Evolutionary conservation across 768 basidiomycete genomes (phyloP), one percentile per base, ranked within the genome.

Genomic region (Suillus placidus): DNA sequence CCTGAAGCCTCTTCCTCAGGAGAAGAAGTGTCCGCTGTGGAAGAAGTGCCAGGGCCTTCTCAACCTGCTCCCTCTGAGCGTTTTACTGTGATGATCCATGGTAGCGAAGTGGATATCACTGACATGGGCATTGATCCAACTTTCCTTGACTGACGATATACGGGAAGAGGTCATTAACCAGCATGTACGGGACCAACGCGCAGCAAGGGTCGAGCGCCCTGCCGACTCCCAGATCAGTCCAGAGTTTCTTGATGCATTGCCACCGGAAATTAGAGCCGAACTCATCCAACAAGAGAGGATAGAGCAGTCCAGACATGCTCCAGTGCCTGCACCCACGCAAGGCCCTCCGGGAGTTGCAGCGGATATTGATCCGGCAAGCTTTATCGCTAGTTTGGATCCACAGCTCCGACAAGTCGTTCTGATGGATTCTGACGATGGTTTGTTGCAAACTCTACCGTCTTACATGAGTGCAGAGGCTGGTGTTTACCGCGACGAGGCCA

Each of bases 141-240:
- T 6, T 99, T 99, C 85, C 81, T 99, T 64, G 95, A 98, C 97
- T 0, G 97, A 99, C 73, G 97, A 99, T 69, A 99, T 99, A 91
- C 88, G 97, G 60, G 97, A 97, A 74, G 97, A 99, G 74, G 95
- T 99, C 42, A 84, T 99, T 62, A 95, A 96, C 71, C 97, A 99
- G 73, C 97, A 99, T 73, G 89, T 98, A 70, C 90, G 95, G 10
- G 97, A 99, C 71, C 93, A 90, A 66, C 89, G 91, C 47, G 88
- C 92, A 13, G 88, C 94, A 5, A 83, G 88, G 72, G 81, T 89
- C 64, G 91, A 91, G 74, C 84, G 87, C 55, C 91, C 87, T 40
- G 82, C 86, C 20, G 94, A 94, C 70, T 94, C 94, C 0, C 90
- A 93, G 72, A 96, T 99, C 77, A 97, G 93, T 77, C 76, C 89